Evolutionary conservation across 2,329 filamentous ascomycete species (phyloP).

Genomic region (Pseudopithomyces maydicus): DNA sequence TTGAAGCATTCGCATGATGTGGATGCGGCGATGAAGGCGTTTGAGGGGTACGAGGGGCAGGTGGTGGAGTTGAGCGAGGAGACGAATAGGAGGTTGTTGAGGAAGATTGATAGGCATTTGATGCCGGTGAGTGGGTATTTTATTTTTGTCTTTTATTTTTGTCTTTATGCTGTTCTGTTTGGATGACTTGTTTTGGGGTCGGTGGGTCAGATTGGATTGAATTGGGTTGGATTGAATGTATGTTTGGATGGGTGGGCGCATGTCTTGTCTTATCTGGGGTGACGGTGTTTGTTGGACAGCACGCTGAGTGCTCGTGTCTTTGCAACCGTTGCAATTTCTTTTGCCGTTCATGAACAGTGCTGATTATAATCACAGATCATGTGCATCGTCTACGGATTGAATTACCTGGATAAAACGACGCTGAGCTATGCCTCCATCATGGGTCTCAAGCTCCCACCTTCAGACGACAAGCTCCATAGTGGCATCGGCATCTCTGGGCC

Average conservation of each 20-base stretch:
- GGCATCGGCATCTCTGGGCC: conserved; percentile 55
- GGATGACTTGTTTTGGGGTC: too few species aligned
- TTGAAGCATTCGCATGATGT: conserved; percentile 61
- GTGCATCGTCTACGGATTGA: conserved; percentile 62
- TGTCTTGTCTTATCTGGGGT: too few species aligned
- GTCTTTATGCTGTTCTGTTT: too few species aligned
- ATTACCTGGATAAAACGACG: conserved; percentile 65
- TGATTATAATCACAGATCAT: conserved; percentile 50
- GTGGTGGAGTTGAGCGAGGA: conserved; percentile 59
- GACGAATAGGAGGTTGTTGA: conserved; percentile 63
- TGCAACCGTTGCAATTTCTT: too few species aligned
- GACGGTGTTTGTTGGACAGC: too few species aligned
- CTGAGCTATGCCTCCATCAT: conserved; percentile 59
- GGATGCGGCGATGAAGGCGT: conserved; percentile 65
- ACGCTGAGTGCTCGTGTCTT: too few species aligned
- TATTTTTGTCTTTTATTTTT: not conserved
- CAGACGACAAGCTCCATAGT: conserved; percentile 33
- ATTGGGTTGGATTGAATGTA: too few species aligned
- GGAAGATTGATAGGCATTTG: conserved; percentile 65
- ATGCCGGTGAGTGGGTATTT: conserved; percentile 54
- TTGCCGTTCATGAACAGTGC: not conserved
- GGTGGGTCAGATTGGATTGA: too few species aligned
- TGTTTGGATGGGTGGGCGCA: too few species aligned
- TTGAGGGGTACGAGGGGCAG: conserved; percentile 55
- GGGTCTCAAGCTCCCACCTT: conserved; percentile 48